Percentiles rank a stretch among this genome's conserved stretches.
These are phyloP conservation scores for Daldinia vernicosa DNA, from an alignment of 495 filamentous ascomycete species.

Conservation along the genomic window DNA sequence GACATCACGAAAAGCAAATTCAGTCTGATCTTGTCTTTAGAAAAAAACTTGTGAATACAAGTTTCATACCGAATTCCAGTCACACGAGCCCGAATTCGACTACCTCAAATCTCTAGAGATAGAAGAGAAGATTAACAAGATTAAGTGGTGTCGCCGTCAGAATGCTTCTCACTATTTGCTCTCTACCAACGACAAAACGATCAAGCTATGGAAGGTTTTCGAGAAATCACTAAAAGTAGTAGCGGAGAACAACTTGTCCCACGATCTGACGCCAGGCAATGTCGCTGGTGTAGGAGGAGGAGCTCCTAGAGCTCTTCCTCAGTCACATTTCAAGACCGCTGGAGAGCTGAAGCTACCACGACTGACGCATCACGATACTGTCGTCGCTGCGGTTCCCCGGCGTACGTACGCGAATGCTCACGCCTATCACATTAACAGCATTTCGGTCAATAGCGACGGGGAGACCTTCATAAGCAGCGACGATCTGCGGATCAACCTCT, in stretches of 20 bases:
- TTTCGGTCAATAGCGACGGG: conserved; percentile 98
- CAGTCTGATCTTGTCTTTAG: conserved; percentile 57
- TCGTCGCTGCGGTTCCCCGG: conserved; percentile 94
- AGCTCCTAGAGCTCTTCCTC: conserved; percentile 71
- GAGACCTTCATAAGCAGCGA: conserved; percentile 99
- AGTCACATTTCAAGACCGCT: conserved; percentile 79
- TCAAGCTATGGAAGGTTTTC: conserved; percentile 99
- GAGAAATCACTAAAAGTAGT: conserved; percentile 99
- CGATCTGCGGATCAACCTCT: conserved; percentile 95
- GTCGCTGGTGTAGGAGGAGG: conserved; percentile 75
- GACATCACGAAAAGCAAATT: conserved; percentile 36
- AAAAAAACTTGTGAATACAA: conserved; percentile 99
- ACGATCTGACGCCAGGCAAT: conserved; percentile 86
- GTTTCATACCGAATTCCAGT: conserved; percentile 99
- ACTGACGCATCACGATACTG: conserved; percentile 97
- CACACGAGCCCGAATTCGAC: conserved; percentile 98
- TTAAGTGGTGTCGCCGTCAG: conserved; percentile 98
- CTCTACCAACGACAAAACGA: conserved; percentile 99
- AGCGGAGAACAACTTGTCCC: conserved; percentile 97
- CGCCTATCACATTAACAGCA: conserved; percentile 99
- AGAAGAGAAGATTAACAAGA: conserved; percentile 99
- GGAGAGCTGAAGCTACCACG: conserved; percentile 89
- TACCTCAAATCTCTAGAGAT: conserved; percentile 99
- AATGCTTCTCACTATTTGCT: conserved; percentile 98
- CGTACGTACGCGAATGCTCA: conserved; percentile 98